Base-by-base conservation (phyloP, 1,284 basidiomycete genomes). In the Ceratobasidium papillatum region DNA sequence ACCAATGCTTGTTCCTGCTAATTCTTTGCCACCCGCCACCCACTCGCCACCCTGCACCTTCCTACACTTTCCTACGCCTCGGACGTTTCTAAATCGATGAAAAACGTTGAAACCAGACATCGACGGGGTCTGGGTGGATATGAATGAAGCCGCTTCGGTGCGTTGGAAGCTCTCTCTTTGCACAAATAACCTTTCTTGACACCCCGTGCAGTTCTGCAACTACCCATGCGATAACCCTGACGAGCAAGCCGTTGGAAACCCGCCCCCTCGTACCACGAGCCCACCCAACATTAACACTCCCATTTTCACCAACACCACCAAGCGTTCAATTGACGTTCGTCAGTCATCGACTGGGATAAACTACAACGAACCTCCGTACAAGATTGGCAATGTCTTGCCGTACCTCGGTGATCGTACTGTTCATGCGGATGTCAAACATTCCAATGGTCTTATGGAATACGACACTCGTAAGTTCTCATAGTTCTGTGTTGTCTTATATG, bases 91-190 rank as follows among this genome's bases (percentile, higher is more conserved):
- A 5, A 41, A 41, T 14, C 38, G 7, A 7, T 14, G 14, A 41
- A 41, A 47, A 3, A 47, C 45, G 45, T 47, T 4, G 19, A 47
- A 47, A 54, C 5, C 17, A 54, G 88, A 91, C 76, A 89, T 91
- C 41, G 90, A 91, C 77, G 90, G 89, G 14, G 85, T 84, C 14
- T 91, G 90, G 90, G 90, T 91, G 51, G 90, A 91, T 78, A 91
- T 91, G 89, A 91, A 91, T 79, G 90, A 91, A 76, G 89, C 90
- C 12, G 80, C 89, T 77, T 86, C 77, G 74, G 73, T 52, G 51
- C 65, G 61, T 61, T 45, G 65, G 47, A 65, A 52, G 30, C 62
- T 76, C 34, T 41, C 43, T 22, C 54, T 74, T 51, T 2, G 36
- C n/a, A n/a, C n/a, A n/a, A n/a, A n/a, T 62, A 58, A 27, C 38